Percentiles rank a stretch among this genome's conserved stretches.
phyloP scores from a whole-genome alignment of 2,329 filamentous ascomycete genomes.

The Aspergillus tanneri region DNA sequence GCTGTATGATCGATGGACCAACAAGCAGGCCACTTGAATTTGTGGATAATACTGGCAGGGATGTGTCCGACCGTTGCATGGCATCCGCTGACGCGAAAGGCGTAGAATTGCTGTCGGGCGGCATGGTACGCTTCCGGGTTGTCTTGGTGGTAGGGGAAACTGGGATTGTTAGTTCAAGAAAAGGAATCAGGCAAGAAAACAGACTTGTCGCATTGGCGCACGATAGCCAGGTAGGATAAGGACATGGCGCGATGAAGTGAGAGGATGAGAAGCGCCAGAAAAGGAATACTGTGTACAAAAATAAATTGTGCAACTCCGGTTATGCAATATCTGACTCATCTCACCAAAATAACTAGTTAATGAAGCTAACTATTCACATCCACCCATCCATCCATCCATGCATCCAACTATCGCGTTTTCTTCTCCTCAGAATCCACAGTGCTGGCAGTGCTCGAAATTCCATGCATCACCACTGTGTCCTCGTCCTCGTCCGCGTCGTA shows the following conservation, averaged over 20 bases:
- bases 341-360: too few species aligned
- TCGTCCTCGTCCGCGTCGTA: background rate
- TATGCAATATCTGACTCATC: too few species aligned
- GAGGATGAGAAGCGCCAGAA: too few species aligned
- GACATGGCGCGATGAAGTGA: too few species aligned
- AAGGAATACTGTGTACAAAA: too few species aligned
- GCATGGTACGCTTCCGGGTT: background rate
- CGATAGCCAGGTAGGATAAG: background rate
- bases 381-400: too few species aligned
- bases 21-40: constrained; percentile 1
- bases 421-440: background rate
- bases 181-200: background rate
- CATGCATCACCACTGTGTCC: background rate
- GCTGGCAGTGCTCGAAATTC: background rate
- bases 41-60: background rate
- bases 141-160: background rate
- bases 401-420: background rate
- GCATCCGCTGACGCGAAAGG: constrained; percentile 7
- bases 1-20: constrained; percentile 5
- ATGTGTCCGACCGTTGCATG: constrained; percentile 3
- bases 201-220: background rate
- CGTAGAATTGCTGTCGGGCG: background rate
- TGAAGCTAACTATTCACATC: too few species aligned
- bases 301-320: too few species aligned
- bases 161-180: background rate